Base-by-base conservation (phyloP, 139 green algal genomes). In the Helicosporidium sp. region DNA sequence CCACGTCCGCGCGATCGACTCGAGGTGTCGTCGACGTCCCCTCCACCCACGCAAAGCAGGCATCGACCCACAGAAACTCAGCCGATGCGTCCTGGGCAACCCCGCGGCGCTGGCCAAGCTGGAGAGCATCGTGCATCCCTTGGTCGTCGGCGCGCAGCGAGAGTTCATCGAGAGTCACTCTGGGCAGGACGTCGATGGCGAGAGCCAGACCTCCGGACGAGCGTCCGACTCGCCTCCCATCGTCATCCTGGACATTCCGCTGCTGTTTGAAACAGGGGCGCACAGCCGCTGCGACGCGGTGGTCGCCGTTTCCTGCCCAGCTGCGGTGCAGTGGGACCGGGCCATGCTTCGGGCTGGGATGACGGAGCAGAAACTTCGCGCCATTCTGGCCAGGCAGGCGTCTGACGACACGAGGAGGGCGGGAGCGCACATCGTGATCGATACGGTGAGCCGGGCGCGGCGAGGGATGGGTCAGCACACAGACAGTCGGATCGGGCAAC, bases 191-290 rank as follows among this genome's bases (percentile, higher is more conserved):
- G n/a, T n/a, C n/a, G n/a, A n/a, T n/a, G n/a, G n/a, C n/a, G n/a
- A n/a, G n/a, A n/a, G n/a, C n/a, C n/a, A n/a, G n/a, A n/a, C n/a
- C n/a, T n/a, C n/a, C n/a, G n/a, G 7, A 45, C 24, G 13, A 44
- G 0, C n/a, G n/a, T n/a, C n/a, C n/a, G n/a, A n/a, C n/a, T n/a
- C n/a, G n/a, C 60, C 48, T 2, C 29, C 29, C 6, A 41, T 86
- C 24, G 57, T 82, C 4, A 60, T 82, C 25, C 62, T 91, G 29
- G 80, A 91, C 49, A 79, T 91, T 15, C 80, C 80, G 16, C 57
- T 91, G 55, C 66, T 91, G 42, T 91, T 63, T 46, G 80, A 91
- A 54, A 84, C 62, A 2, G 36, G 55, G 1, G 55, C 45, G 18
- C 48, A 82, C 28, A 19, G 31, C 2, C 34, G 52, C 2, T 45